Base-by-base conservation (phyloP, 768 basidiomycete species). In the Russula foetens region DNA sequence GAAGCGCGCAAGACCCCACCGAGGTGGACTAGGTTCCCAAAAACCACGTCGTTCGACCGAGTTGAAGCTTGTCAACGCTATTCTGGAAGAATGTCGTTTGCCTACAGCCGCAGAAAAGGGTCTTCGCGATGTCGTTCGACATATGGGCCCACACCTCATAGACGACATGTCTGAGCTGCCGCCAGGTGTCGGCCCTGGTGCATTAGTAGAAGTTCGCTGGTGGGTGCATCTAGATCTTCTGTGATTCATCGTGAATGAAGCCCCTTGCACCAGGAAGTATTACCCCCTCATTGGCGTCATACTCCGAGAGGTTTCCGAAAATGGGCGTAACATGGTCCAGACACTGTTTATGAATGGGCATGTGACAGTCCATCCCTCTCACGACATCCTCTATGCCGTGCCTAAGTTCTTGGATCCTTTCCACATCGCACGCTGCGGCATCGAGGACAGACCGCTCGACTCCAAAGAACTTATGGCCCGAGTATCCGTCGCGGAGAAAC, bases 321-420 rank as follows among this genome's bases (percentile, higher is more conserved):
- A 66, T 15, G 61, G 56, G 28, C 56, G 9, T 14, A 62, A 47
- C n/a, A 14, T 26, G 12, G 29, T 62, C 21, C 63, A 62, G 8
- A 53, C 60, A 9, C 57, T 56, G 51, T 2, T 35, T 19, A 29
- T 4, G 7, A 56, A 62, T 35, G 61, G 61, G n/a, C 55, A 23
- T 38, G 48, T 62, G 3, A 9, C 58, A 17, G 12, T 11, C 51
- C 51, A 62, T 29, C n/a, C 43, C 8, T 46, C 19, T 12, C 66
- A 74, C n/a, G 86, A 90, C 60, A 74, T 87, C 65, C 75, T 77
- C 67, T 88, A 85, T 68, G 66, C 75, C 26, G 73, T 88, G n/a
- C 86, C 86, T 0, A 70, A 73, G n/a, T 76, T 86, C 66, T 72
- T 82, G 26, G 68, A 80, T 15, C 53, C 61, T 44, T 75, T 81